phyloP scores from a whole-genome alignment of 2,329 filamentous ascomycete genomes.

The Grosmannia huntii region DNA sequence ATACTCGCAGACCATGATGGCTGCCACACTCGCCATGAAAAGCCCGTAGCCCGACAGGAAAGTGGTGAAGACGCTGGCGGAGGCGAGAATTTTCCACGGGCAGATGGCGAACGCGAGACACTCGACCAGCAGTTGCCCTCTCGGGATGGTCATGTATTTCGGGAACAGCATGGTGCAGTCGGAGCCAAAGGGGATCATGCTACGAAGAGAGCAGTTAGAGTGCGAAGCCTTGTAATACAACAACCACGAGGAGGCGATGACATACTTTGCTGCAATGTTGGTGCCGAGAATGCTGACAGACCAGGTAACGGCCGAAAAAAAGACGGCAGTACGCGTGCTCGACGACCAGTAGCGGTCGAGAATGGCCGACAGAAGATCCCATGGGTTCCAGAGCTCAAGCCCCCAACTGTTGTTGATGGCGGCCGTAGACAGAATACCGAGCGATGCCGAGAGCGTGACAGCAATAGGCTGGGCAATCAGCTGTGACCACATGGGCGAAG shows the following conservation, averaged over 20 bases:
- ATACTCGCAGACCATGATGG: constrained; percentile 14
- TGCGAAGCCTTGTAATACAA: not conserved
- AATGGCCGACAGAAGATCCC: constrained; percentile 13
- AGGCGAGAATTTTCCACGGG: constrained; percentile 15
- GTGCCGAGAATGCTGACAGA: constrained; percentile 12
- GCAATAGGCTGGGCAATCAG: constrained; percentile 26
- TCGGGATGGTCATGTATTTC: constrained; percentile 24
- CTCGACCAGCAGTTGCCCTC: constrained; percentile 16
- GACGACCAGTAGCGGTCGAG: constrained; percentile 12
- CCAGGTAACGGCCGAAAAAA: constrained; percentile 12
- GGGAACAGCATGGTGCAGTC: constrained; percentile 22
- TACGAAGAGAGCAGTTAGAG: not conserved
- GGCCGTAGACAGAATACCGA: constrained; percentile 30
- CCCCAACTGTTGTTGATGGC: constrained; percentile 29
- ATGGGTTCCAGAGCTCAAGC: constrained; percentile 16
- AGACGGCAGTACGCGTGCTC: constrained; percentile 10
- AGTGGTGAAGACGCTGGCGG: constrained; percentile 12
- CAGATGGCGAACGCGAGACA: constrained; percentile 12
- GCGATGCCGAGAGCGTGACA: constrained; percentile 25
- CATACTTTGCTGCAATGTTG: constrained; percentile 16
- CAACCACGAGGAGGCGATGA: not conserved
- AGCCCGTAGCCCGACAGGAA: constrained; percentile 13
- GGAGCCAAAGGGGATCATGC: constrained; percentile 24
- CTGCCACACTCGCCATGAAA: constrained; percentile 13
- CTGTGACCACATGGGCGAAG: constrained; percentile 28